These are phyloP conservation scores for Phoma sp. DNA, from an alignment of 2,329 filamentous ascomycete genomes.

Conservation along the genomic window DNA sequence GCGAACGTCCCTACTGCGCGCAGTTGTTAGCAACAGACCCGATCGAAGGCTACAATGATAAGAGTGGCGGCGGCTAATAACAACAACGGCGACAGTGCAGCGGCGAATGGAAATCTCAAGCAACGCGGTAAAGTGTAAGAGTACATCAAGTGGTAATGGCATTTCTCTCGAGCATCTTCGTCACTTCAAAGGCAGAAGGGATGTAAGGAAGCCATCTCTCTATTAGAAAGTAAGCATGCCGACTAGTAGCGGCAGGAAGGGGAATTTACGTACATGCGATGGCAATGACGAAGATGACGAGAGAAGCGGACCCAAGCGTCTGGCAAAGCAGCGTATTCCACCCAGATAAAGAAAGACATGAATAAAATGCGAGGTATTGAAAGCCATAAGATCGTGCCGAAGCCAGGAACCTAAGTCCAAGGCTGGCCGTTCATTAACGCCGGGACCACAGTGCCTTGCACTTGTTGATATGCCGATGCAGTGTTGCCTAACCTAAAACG, in stretches of 20 bases:
- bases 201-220: constrained; percentile 47
- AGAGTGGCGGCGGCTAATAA: constrained; percentile 3
- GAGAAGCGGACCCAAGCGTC: constrained; percentile 46
- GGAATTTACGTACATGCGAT: constrained; percentile 53
- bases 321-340: constrained; percentile 43
- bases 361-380: constrained; percentile 40
- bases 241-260: constrained; percentile 47
- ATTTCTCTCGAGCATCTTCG: constrained; percentile 48
- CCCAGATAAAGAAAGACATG: constrained; percentile 35
- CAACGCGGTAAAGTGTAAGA: constrained; percentile 29
- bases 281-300: constrained; percentile 55
- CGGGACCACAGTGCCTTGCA: constrained; percentile 43
- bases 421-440: constrained; percentile 45
- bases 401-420: constrained; percentile 35
- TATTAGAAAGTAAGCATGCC: constrained; percentile 52
- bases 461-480: constrained; percentile 47
- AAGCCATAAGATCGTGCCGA: constrained; percentile 42
- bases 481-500: constrained; percentile 45
- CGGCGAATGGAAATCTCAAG: constrained; percentile 5
- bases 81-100: constrained; percentile 25
- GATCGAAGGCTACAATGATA: neutral
- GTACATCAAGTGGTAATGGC: constrained; percentile 38
- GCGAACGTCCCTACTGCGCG: constrained; percentile 64
- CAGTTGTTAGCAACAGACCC: constrained; percentile 50
- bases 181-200: constrained; percentile 45